Percentiles rank a stretch among this genome's conserved stretches.
phyloP scores from a whole-genome alignment of 148 eudicot genomes.

The Rhododendron kiyosumense region DNA sequence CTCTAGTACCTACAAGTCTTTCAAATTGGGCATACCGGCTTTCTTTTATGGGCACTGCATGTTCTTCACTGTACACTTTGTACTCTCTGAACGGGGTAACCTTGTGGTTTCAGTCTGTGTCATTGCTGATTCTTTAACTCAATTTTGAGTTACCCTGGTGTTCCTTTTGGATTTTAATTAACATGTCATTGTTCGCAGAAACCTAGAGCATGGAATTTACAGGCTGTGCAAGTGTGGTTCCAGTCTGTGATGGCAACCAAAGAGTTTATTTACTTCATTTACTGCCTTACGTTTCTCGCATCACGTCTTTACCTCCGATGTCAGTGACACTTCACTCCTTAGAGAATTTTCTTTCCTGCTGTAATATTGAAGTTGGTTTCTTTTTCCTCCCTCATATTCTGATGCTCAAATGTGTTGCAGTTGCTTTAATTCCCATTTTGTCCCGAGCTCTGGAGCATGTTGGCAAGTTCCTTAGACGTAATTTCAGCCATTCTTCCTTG shows the following conservation, averaged over 20 bases:
- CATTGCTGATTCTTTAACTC: conserved; percentile 4
- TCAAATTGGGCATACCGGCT: conserved; percentile 81
- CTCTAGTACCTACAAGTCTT: conserved; percentile 63
- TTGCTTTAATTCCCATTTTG: conserved; percentile 79
- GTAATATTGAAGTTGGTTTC: not conserved
- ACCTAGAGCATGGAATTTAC: conserved; percentile 90
- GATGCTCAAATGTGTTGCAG: conserved; percentile 36
- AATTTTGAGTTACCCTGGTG: not conserved
- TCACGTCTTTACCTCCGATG: conserved; percentile 83
- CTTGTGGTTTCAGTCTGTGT: conserved; percentile 1
- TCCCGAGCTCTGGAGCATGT: conserved; percentile 78
- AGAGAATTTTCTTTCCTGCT: not conserved
- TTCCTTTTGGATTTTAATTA: not conserved
- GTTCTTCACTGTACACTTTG: conserved; percentile 72
- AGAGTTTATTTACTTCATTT: conserved; percentile 78
- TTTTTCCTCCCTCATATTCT: not conserved
- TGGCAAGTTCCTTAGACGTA: conserved; percentile 86
- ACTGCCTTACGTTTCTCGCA: conserved; percentile 77
- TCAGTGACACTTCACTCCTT: conserved; percentile 28
- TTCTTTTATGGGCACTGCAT: conserved; percentile 81
- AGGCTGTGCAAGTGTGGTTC: conserved; percentile 84
- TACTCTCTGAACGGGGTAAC: conserved; percentile 94
- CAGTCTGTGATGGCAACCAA: conserved; percentile 79
- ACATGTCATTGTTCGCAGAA: conserved; percentile 40
- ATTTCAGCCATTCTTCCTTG: conserved; percentile 71